A percentile compares a stretch with the other conserved stretches of the same genome.
phyloP scores from a whole-genome alignment of 805 yeast genomes.

The Suhomyces sp. region DNA sequence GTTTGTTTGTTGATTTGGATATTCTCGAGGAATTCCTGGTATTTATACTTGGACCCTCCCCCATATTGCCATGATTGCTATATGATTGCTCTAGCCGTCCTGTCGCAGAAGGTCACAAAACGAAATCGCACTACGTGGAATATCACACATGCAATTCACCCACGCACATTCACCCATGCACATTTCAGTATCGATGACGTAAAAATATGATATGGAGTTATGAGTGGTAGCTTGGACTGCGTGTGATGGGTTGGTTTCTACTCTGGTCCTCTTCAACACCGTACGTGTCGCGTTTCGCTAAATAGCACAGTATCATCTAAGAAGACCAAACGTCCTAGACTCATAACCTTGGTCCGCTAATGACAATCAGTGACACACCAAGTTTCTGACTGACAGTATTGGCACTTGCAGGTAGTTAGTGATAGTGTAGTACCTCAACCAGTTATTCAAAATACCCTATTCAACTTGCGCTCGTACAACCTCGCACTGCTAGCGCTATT shows the following conservation, averaged over 20 bases:
- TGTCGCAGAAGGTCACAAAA: background rate
- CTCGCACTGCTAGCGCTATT: background rate
- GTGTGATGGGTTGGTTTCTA: background rate
- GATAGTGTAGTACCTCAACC: too few species aligned
- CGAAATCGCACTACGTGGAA: background rate
- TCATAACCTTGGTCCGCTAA: background rate
- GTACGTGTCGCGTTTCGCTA: background rate
- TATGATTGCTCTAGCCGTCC: background rate
- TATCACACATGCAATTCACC: background rate
- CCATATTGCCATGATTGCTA: background rate
- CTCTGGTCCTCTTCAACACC: background rate
- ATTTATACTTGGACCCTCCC: constrained; percentile 1
- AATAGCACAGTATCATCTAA: background rate
- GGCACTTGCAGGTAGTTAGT: too few species aligned
- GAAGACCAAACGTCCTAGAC: background rate
- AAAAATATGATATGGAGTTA: background rate
- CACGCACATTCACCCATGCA: background rate
- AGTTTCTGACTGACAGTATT: too few species aligned
- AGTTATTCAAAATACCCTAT: too few species aligned
- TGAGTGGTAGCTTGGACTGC: background rate
- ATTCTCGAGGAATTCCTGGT: background rate
- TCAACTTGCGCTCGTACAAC: too few species aligned
- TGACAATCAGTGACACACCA: too few species aligned
- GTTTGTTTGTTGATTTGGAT: background rate
- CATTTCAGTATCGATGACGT: background rate